phyloP scores from a whole-genome alignment of 495 filamentous ascomycete genomes.

The Darksidea phi region DNA sequence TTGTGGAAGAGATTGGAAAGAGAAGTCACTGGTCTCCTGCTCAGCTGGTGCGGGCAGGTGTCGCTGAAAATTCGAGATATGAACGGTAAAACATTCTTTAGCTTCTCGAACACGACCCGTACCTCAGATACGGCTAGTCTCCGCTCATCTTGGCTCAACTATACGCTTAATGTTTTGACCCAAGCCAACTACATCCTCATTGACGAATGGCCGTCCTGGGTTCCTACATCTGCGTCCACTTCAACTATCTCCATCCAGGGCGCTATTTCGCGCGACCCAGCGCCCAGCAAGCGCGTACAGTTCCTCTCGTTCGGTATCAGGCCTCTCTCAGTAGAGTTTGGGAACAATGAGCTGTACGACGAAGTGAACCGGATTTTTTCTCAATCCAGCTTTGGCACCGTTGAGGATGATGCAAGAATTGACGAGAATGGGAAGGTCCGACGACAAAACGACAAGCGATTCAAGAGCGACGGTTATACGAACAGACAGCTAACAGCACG shows the following conservation, averaged over 20 bases:
- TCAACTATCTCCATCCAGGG: slow-evolving; percentile 60
- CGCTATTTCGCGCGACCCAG: slow-evolving; percentile 67
- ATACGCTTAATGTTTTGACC: slow-evolving; percentile 53
- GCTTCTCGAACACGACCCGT: neutral
- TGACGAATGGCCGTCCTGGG: slow-evolving; percentile 57
- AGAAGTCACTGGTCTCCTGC: slow-evolving; percentile 59
- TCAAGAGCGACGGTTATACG: slow-evolving; percentile 54
- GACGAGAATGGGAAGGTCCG: slow-evolving; percentile 44
- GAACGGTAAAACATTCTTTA: slow-evolving; percentile 18
- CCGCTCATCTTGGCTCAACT: slow-evolving; percentile 9
- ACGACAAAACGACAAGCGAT: slow-evolving; percentile 45
- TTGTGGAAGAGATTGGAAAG: slow-evolving; percentile 69
- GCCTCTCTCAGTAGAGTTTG: slow-evolving; percentile 46
- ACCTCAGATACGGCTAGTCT: neutral
- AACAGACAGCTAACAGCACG: slow-evolving; percentile 57
- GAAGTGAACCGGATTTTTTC: slow-evolving; percentile 77
- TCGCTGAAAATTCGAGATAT: slow-evolving; percentile 44
- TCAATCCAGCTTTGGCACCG: slow-evolving; percentile 71
- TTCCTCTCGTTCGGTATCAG: slow-evolving; percentile 72
- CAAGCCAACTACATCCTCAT: slow-evolving; percentile 63
- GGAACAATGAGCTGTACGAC: slow-evolving; percentile 68
- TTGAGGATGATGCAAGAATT: slow-evolving; percentile 49
- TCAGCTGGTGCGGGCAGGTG: slow-evolving; percentile 57
- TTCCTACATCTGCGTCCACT: slow-evolving; percentile 64
- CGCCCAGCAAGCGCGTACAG: slow-evolving; percentile 68